phyloP scores from a whole-genome alignment of 352 stramenopile genomes.

The Paralagenidium karlingii region DNA sequence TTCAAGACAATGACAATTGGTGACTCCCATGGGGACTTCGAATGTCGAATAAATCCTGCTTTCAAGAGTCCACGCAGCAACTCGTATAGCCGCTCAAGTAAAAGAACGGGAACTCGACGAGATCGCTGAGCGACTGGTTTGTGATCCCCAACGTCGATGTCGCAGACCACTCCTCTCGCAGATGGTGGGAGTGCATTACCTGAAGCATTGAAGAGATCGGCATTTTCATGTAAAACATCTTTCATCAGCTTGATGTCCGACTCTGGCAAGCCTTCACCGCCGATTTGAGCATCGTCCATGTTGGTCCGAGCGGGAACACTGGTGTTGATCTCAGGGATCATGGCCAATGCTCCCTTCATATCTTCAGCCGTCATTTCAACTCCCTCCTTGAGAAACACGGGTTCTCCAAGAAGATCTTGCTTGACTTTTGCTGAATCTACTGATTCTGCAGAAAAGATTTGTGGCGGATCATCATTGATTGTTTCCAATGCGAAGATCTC shows the following conservation, averaged over 20 bases:
- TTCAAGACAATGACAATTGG: slow-evolving; percentile 11
- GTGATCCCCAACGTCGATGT: slow-evolving; percentile 5
- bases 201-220: slow-evolving; percentile 5
- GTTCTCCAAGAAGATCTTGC: no score
- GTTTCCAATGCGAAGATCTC: no score
- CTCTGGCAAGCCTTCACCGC: neutral
- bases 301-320: slow-evolving; percentile 3
- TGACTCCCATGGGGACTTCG: slow-evolving; percentile 4
- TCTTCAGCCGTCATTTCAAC: no score
- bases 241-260: neutral
- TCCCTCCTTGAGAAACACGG: no score
- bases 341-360: slow-evolving; percentile 1
- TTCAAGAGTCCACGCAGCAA: slow-evolving; percentile 6
- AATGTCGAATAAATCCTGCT: slow-evolving; percentile 4
- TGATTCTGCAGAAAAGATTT: no score
- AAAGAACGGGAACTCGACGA: slow-evolving; percentile 2
- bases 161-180: slow-evolving; percentile 1
- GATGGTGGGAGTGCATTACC: slow-evolving; percentile 5
- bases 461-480: no score
- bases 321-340: slow-evolving; percentile 1
- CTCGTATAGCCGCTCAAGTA: slow-evolving; percentile 3
- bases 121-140: slow-evolving; percentile 5
- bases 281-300: slow-evolving; percentile 3
- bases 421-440: no score
- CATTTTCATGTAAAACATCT: neutral